Percentiles rank a stretch among this genome's conserved stretches.
phyloP scores from a whole-genome alignment of 2,329 filamentous ascomycete species.

The Stromatinia cepivora region DNA sequence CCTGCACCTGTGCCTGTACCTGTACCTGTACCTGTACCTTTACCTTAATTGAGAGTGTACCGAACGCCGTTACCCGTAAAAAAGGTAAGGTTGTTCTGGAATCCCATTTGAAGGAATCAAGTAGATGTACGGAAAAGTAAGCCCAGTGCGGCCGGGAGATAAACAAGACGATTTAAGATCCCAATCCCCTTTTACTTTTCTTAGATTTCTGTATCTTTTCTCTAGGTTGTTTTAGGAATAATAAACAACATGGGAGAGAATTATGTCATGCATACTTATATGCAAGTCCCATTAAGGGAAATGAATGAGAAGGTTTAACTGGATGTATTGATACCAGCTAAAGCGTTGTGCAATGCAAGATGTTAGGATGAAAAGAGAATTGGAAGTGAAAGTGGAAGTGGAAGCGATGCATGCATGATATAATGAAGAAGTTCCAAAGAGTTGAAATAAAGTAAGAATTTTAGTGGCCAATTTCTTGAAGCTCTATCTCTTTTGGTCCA shows the following conservation, averaged over 20 bases:
- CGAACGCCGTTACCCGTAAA: background rate
- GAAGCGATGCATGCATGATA: background rate
- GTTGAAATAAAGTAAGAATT: background rate
- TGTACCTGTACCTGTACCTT: background rate
- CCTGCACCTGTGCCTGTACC: background rate
- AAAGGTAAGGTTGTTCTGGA: background rate
- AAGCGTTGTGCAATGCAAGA: slow-evolving; percentile 16
- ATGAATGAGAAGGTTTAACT: background rate
- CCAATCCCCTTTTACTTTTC: background rate
- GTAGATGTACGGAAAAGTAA: background rate
- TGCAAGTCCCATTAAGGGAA: slow-evolving; percentile 5
- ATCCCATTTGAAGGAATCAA: background rate
- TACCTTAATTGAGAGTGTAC: background rate
- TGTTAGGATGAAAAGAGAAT: background rate
- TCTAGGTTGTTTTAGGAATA: background rate
- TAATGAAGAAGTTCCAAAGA: background rate
- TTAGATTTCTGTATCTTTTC: background rate
- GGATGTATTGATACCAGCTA: slow-evolving; percentile 1
- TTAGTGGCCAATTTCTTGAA: background rate
- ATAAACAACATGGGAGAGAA: background rate
- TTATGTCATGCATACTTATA: slow-evolving; percentile 24
- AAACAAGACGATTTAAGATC: background rate
- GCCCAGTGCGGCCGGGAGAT: background rate
- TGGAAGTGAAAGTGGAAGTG: background rate
- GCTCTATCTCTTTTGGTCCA: background rate